Evolutionary conservation across 163 green algal species (phyloP).

Genomic region (Chlorella variabilis): DNA sequence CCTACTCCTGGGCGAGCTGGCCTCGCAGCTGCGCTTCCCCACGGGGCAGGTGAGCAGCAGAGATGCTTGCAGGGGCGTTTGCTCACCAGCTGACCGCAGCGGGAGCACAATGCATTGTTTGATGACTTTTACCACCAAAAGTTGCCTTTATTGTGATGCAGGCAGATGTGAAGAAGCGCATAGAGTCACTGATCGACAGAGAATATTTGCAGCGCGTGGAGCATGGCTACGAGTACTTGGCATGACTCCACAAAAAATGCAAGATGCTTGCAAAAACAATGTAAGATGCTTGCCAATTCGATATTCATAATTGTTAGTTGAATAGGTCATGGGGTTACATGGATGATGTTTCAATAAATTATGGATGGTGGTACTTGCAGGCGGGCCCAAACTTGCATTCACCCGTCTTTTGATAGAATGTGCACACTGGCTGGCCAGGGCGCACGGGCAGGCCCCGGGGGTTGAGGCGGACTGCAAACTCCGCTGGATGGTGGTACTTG

Average conservation of each 20-base stretch:
- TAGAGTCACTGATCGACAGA: conserved; percentile 98
- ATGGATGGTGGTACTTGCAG: conserved; percentile 94
- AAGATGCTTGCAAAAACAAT: too few relatives aligned
- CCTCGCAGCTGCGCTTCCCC: conserved; percentile 93
- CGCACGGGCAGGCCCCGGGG: conserved; percentile 75
- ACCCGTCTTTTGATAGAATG: conserved; percentile 77
- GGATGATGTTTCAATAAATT: too few relatives aligned
- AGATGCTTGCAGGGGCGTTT: neutral
- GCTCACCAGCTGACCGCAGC: too few relatives aligned
- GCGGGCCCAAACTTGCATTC: conserved; percentile 84
- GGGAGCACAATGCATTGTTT: too few relatives aligned
- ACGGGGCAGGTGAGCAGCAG: conserved; percentile 58
- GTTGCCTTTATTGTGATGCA: too few relatives aligned
- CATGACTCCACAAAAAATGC: conserved; percentile 46
- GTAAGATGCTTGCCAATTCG: too few relatives aligned
- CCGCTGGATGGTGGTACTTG: conserved; percentile 87
- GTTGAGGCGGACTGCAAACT: conserved; percentile 72
- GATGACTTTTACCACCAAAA: too few relatives aligned
- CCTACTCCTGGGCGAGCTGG: conserved; percentile 91
- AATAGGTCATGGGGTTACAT: too few relatives aligned
- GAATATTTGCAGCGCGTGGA: conserved; percentile 95
- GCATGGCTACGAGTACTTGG: conserved; percentile 84
- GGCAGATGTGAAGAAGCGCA: conserved; percentile 96
- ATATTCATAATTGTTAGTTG: too few relatives aligned
- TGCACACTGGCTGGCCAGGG: conserved; percentile 68